Conservation (phyloP, 306 rosid genomes). For the barrel medic (Medicago truncatula) region MtrunA17r5.0-ANR NC_053045.1:57316001-57316500, state of each 20-base stretch:
- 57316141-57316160: constrained; percentile 96
- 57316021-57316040: constrained; percentile 31
- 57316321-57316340: constrained; percentile 99
- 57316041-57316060: constrained; percentile 25
- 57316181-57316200: constrained; percentile 42
- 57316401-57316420: constrained; percentile 24
- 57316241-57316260: constrained; percentile 53
- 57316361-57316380: constrained; percentile 27
- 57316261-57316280: constrained; percentile 97
- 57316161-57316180: constrained; percentile 91
- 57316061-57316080: constrained; percentile 98
- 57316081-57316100: constrained; percentile 96
- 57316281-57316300: constrained; percentile 99
- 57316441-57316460: neutral
- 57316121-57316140: constrained; percentile 96
- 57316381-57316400: constrained; percentile 39
- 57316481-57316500: constrained; percentile 13
- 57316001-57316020: constrained; percentile 30
- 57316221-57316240: constrained; percentile 32
- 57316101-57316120: constrained; percentile 98
- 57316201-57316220: constrained; percentile 31
- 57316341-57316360: constrained; percentile 99
- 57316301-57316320: constrained; percentile 99
- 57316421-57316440: neutral
- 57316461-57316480: neutral